A percentile compares a stretch with the other conserved stretches of the same genome.
phyloP scores from a whole-genome alignment of 1,139 yeast species.

The Yamadazyma dendronema region DNA sequence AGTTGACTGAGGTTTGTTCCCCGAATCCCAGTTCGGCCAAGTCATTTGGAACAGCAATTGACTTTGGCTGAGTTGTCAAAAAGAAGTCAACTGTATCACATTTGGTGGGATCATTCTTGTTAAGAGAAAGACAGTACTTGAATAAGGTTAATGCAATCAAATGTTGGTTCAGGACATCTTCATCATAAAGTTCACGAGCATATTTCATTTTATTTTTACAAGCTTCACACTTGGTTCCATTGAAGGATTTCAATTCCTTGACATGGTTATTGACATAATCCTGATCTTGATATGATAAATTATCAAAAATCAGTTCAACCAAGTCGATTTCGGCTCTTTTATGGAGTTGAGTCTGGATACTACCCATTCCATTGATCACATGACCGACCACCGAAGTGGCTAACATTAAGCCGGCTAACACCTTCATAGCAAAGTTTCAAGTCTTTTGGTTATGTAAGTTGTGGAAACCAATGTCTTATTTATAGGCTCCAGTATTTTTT shows the following conservation, averaged over 20 bases:
- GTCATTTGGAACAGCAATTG: conserved; percentile 16
- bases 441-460: too few relatives aligned
- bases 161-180: conserved; percentile 34
- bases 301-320: conserved; percentile 25
- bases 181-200: conserved; percentile 26
- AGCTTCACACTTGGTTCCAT: conserved; percentile 33
- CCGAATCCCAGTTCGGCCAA: conserved; percentile 24
- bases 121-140: conserved; percentile 32
- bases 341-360: conserved; percentile 18
- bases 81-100: conserved; percentile 41
- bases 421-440: conserved; percentile 2
- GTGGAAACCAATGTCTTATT: not conserved
- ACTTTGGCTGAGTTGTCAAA: conserved; percentile 32
- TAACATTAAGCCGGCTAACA: conserved; percentile 2
- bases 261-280: conserved; percentile 33
- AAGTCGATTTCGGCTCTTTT: conserved; percentile 17
- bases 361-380: conserved; percentile 21
- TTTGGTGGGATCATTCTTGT: conserved; percentile 29
- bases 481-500: not conserved
- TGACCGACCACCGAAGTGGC: conserved; percentile 14
- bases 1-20: conserved; percentile 27
- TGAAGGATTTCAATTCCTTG: conserved; percentile 23
- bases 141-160: conserved; percentile 36
- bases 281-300: conserved; percentile 25
- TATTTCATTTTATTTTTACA: conserved; percentile 38